Percentiles rank a stretch among this genome's conserved stretches.
Conservation (phyloP, 2,329 filamentous ascomycete species). For the Pestalotiopsis sp. region DNA sequence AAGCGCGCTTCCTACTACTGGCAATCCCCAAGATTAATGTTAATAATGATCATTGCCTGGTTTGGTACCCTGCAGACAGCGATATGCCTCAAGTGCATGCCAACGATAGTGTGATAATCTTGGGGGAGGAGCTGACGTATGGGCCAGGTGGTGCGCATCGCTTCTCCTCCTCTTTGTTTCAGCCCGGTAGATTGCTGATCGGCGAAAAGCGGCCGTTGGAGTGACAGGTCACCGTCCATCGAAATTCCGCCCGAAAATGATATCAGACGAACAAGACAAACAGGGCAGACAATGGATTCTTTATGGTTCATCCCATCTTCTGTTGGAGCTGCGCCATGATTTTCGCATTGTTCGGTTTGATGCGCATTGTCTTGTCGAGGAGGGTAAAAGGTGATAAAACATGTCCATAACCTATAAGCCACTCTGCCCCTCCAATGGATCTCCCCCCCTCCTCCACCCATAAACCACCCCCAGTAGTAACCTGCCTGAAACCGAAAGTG, state of each 20-base stretch:
- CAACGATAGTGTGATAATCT: not conserved
- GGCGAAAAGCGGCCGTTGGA: not conserved
- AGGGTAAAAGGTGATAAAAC: not conserved
- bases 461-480: too few relatives aligned
- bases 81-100: not conserved
- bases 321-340: not conserved
- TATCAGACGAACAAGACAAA: not conserved
- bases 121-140: not conserved
- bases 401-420: not conserved
- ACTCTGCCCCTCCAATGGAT: not conserved
- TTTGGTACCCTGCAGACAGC: not conserved
- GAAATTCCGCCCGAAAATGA: not conserved
- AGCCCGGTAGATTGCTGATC: not conserved
- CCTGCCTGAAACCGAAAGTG: not conserved
- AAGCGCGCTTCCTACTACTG: too few relatives aligned
- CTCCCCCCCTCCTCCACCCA: not conserved
- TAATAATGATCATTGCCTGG: not conserved
- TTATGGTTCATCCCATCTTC: not conserved
- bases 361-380: not conserved
- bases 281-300: not conserved
- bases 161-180: not conserved
- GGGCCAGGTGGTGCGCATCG: not conserved
- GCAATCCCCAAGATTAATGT: not conserved
- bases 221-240: not conserved
- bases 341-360: not conserved